These are phyloP conservation scores for Fistulifera pelliculosa DNA, from an alignment of 108 stramenopile genomes.

Conservation along the genomic window DNA sequence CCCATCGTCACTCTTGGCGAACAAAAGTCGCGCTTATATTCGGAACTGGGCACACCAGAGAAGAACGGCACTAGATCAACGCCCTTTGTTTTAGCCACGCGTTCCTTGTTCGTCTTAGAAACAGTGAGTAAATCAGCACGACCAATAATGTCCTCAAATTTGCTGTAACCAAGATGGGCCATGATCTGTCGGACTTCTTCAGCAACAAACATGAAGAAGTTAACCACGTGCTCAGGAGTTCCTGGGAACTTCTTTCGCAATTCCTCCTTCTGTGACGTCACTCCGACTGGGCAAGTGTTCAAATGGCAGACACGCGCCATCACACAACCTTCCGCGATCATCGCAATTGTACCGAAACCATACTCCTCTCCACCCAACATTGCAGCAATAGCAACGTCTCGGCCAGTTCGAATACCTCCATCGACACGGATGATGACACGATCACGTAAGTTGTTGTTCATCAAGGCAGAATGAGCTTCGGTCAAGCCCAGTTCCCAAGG, in stretches of 20 bases:
- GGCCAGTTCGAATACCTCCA: slow-evolving; percentile 87
- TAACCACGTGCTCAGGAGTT: slow-evolving; percentile 94
- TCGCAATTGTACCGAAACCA: slow-evolving; percentile 91
- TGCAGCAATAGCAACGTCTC: slow-evolving; percentile 85
- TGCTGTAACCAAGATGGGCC: slow-evolving; percentile 88
- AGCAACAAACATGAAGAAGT: slow-evolving; percentile 93
- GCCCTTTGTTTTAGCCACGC: slow-evolving; percentile 66
- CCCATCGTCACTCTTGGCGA: slow-evolving; percentile 57
- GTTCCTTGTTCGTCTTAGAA: slow-evolving; percentile 43
- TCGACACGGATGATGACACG: slow-evolving; percentile 85
- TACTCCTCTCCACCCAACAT: slow-evolving; percentile 90
- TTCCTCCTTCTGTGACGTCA: slow-evolving; percentile 93
- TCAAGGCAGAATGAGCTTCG: slow-evolving; percentile 85
- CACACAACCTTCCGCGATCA: slow-evolving; percentile 93
- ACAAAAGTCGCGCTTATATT: slow-evolving; percentile 61
- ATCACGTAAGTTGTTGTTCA: slow-evolving; percentile 80
- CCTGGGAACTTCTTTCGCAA: slow-evolving; percentile 93
- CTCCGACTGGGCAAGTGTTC: slow-evolving; percentile 94
- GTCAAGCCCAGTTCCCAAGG: slow-evolving; percentile 92
- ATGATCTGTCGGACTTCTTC: slow-evolving; percentile 82
- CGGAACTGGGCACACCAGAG: slow-evolving; percentile 53
- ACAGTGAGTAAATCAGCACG: slow-evolving; percentile 82
- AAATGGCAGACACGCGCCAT: slow-evolving; percentile 96
- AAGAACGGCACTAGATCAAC: slow-evolving; percentile 66
- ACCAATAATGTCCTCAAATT: slow-evolving; percentile 89